phyloP scores from a whole-genome alignment of 2,329 filamentous ascomycete species.

The Ophiostoma ulmi region DNA sequence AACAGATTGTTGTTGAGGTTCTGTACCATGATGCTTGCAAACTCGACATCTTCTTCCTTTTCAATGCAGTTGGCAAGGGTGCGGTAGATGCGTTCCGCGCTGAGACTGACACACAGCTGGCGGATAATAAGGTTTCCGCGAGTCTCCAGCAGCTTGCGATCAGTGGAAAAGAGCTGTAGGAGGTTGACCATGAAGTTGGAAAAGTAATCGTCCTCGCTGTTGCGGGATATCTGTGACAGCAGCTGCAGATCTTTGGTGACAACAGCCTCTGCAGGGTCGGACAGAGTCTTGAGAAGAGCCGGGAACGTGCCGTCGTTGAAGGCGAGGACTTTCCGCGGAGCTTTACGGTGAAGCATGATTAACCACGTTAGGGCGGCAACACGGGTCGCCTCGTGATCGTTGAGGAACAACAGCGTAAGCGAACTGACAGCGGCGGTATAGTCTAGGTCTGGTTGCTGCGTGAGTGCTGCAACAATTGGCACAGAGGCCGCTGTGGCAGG shows the following conservation, averaged over 20 bases:
- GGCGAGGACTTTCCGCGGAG: conserved; percentile 83
- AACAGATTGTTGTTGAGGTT: conserved; percentile 99
- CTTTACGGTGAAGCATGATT: conserved; percentile 95
- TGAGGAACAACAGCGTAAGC: conserved; percentile 86
- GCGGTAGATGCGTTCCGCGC: conserved; percentile 90
- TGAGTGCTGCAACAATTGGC: conserved; percentile 30
- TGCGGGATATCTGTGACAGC: conserved; percentile 90
- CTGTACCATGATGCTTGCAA: conserved; percentile 99
- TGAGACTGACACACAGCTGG: conserved; percentile 87
- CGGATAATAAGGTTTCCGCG: conserved; percentile 94
- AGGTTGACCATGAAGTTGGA: conserved; percentile 97
- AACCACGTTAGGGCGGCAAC: conserved; percentile 93
- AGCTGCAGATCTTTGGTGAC: conserved; percentile 92
- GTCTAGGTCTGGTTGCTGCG: conserved; percentile 68
- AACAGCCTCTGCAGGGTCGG: conserved; percentile 89
- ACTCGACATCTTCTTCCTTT: conserved; percentile 96
- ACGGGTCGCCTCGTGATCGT: conserved; percentile 92
- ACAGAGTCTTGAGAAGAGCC: conserved; percentile 89
- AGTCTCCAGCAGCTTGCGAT: conserved; percentile 83
- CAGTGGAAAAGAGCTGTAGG: conserved; percentile 90
- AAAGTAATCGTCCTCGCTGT: conserved; percentile 97
- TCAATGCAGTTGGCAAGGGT: conserved; percentile 95
- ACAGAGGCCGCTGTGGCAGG: conserved; percentile 35
- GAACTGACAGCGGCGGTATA: conserved; percentile 93
- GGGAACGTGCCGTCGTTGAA: conserved; percentile 98